These are phyloP conservation scores for Paramecium octaurelia DNA, from an alignment of 73 alveolate genomes.

Conservation along the genomic window DNA sequence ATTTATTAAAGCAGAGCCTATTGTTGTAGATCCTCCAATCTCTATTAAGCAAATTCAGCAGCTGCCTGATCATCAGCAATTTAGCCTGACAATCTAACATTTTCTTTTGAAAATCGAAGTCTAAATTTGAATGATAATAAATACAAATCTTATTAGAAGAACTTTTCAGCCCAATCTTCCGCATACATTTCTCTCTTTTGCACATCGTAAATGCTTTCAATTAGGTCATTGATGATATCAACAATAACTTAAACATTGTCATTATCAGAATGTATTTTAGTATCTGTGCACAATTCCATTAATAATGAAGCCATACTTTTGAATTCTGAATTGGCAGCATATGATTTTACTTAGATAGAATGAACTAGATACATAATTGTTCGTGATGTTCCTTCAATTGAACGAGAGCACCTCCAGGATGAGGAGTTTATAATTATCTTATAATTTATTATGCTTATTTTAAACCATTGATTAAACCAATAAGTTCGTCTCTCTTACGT, in stretches of 20 bases:
- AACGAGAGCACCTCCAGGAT: slow-evolving; percentile 43
- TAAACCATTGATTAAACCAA: not conserved
- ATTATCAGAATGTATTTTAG: slow-evolving; percentile 37
- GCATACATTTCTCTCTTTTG: slow-evolving; percentile 39
- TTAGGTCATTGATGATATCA: slow-evolving; percentile 3
- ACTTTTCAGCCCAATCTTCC: slow-evolving; percentile 28
- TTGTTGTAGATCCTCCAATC: not conserved
- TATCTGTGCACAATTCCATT: slow-evolving; percentile 15
- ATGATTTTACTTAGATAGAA: slow-evolving; percentile 6
- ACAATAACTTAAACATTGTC: slow-evolving; percentile 15
- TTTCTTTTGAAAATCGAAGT: not conserved
- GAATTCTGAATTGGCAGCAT: not conserved
- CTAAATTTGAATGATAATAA: not conserved
- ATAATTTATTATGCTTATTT: not conserved
- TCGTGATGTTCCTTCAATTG: slow-evolving; percentile 11
- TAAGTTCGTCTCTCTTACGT: not conserved
- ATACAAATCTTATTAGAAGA: slow-evolving; percentile 5
- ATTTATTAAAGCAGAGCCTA: not conserved
- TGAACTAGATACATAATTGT: not conserved
- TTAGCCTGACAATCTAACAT: not conserved
- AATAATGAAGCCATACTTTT: not conserved
- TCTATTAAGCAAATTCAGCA: slow-evolving; percentile 13
- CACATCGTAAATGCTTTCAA: slow-evolving; percentile 20
- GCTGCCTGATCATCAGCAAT: not conserved
- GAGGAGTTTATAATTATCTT: slow-evolving; percentile 9